These are phyloP conservation scores for Suillus subluteus DNA, from an alignment of 768 basidiomycete genomes.

Conservation along the genomic window DNA sequence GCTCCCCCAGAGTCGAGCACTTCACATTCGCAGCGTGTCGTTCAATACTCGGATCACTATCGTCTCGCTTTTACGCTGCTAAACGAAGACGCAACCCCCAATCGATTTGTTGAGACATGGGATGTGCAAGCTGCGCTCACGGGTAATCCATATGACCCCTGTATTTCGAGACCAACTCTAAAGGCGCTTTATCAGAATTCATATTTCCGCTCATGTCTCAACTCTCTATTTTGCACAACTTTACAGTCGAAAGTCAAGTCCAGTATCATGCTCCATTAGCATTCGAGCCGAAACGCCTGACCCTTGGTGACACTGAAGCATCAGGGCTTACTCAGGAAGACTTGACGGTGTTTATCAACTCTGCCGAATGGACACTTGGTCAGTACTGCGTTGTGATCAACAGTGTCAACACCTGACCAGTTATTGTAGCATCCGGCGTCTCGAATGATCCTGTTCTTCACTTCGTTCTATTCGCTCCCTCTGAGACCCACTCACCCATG, in stretches of 20 bases:
- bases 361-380: constrained; percentile 96
- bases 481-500: constrained; percentile 67
- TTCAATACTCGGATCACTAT: constrained; percentile 81
- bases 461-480: constrained; percentile 89
- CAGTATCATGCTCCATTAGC: constrained; percentile 91
- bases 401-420: not conserved
- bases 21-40: constrained; percentile 52
- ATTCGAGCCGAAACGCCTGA: constrained; percentile 59
- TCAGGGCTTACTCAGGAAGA: constrained; percentile 79
- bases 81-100: constrained; percentile 84
- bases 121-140: constrained; percentile 65
- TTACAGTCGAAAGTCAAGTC: constrained; percentile 93
- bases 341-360: constrained; percentile 92
- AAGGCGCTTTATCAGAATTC: constrained; percentile 52
- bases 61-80: constrained; percentile 91
- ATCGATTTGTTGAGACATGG: constrained; percentile 67
- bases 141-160: constrained; percentile 49
- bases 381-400: constrained; percentile 24
- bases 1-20: constrained; percentile 46
- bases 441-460: constrained; percentile 94
- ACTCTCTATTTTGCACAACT: constrained; percentile 77
- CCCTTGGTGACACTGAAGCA: constrained; percentile 35
- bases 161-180: constrained; percentile 21
- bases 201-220: constrained; percentile 65
- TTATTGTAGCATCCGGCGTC: constrained; percentile 76